Evolutionary conservation across 1,284 basidiomycete species (phyloP).

Genomic region (Cutaneotrichosporon cutaneum): DNA sequence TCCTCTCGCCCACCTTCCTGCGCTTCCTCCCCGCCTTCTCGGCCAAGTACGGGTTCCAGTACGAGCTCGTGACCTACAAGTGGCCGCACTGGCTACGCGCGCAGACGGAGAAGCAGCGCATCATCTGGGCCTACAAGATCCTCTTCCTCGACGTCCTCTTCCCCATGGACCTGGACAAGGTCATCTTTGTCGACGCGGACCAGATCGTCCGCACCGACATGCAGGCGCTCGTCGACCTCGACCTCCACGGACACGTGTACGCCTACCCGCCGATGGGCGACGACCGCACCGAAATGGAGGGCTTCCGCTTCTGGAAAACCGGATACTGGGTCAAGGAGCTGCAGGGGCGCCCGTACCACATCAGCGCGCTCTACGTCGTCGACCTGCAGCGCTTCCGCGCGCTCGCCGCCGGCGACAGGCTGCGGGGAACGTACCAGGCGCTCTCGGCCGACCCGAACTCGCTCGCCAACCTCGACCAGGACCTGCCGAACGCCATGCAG

Average conservation of each 20-base stretch:
- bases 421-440: slow-evolving; percentile 87
- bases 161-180: slow-evolving; percentile 96
- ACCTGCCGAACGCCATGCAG: slow-evolving; percentile 90
- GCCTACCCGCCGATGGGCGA: slow-evolving; percentile 98
- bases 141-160: slow-evolving; percentile 97
- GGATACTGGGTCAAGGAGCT: slow-evolving; percentile 90
- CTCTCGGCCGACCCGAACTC: slow-evolving; percentile 91
- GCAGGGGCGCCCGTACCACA: slow-evolving; percentile 80
- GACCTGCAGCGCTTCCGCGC: slow-evolving; percentile 94
- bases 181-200: slow-evolving; percentile 97
- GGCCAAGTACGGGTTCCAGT: slow-evolving; percentile 81
- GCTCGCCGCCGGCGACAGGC: slow-evolving; percentile 64
- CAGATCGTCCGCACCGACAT: slow-evolving; percentile 96
- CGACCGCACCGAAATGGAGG: slow-evolving; percentile 91
- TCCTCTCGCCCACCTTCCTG: slow-evolving; percentile 94
- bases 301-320: slow-evolving; percentile 96
- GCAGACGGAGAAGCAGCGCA: slow-evolving; percentile 94
- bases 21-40: slow-evolving; percentile 94
- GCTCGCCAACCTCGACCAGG: slow-evolving; percentile 93
- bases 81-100: slow-evolving; percentile 98
- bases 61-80: slow-evolving; percentile 96
- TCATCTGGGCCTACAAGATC: slow-evolving; percentile 99
- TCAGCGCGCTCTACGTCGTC: slow-evolving; percentile 85
- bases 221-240: slow-evolving; percentile 85
- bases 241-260: slow-evolving; percentile 86